Percentiles rank a stretch among this genome's conserved stretches.
These are phyloP conservation scores for Coemansia sp. DNA, from an alignment of 192 early-diverging fungal genomes.

Conservation along the genomic window DNA sequence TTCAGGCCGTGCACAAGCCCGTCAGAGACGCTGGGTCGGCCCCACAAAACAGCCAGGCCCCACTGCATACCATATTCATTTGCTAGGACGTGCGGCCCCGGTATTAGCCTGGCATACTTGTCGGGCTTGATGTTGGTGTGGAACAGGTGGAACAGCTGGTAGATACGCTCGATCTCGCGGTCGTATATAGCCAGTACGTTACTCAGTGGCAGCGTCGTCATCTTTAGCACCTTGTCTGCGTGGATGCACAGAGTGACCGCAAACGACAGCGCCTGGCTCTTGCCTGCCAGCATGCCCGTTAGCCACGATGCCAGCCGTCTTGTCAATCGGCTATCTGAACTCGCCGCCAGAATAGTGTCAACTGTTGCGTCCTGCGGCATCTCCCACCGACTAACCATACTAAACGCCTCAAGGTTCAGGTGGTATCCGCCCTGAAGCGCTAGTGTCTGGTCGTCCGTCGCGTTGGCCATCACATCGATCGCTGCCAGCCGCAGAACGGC, in stretches of 20 bases:
- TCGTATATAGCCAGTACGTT: constrained; percentile 37
- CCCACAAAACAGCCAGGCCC: constrained; percentile 38
- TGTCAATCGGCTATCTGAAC: constrained; percentile 18
- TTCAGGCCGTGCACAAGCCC: constrained; percentile 19
- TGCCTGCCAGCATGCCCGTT: constrained; percentile 16
- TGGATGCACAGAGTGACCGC: constrained; percentile 29
- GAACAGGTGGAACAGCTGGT: constrained; percentile 41
- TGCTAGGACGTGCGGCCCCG: constrained; percentile 28
- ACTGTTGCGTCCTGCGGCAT: constrained; percentile 23
- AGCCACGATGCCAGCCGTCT: constrained; percentile 35
- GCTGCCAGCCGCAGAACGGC: constrained; percentile 21
- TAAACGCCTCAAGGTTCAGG: constrained; percentile 36
- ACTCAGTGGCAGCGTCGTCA: constrained; percentile 22
- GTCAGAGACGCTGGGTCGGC: constrained; percentile 27
- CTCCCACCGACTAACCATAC: constrained; percentile 37
- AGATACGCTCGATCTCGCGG: constrained; percentile 42
- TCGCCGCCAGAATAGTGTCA: constrained; percentile 11
- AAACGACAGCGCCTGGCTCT: constrained; percentile 18
- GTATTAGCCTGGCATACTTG: constrained; percentile 30
- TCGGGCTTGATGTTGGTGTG: constrained; percentile 35
- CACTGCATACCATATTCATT: constrained; percentile 27
- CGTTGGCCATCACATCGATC: constrained; percentile 33
- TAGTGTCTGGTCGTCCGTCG: constrained; percentile 34
- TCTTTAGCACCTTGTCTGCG: constrained; percentile 30
- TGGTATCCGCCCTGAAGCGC: constrained; percentile 41